phyloP scores from a whole-genome alignment of 1,284 basidiomycete species.

The Entoloma clypeatum region DNA sequence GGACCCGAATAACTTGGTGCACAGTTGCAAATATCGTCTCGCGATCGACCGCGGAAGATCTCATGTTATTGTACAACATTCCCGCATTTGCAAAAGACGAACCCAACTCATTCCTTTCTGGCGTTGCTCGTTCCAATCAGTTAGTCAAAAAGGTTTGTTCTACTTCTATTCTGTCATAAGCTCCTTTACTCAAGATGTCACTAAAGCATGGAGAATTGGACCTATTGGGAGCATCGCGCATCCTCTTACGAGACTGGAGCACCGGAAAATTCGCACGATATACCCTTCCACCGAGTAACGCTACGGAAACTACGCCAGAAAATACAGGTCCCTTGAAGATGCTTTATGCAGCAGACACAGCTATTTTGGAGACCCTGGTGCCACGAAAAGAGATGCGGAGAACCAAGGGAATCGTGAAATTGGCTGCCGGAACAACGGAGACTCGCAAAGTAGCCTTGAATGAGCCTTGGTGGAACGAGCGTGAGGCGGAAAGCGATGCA shows the following conservation, averaged over 20 bases:
- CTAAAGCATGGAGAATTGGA: conserved; percentile 74
- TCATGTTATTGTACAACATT: conserved; percentile 88
- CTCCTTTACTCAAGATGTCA: conserved; percentile 7
- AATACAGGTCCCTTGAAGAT: conserved; percentile 24
- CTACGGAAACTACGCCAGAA: conserved; percentile 15
- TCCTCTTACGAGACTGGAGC: conserved; percentile 89
- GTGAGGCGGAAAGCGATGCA: conserved; percentile 25
- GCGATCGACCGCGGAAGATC: conserved; percentile 73
- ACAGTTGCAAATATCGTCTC: conserved; percentile 76
- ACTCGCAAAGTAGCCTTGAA: conserved; percentile 53
- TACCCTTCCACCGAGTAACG: conserved; percentile 47
- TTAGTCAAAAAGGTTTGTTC: conserved; percentile 75
- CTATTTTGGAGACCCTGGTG: conserved; percentile 44
- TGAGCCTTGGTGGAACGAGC: conserved; percentile 43
- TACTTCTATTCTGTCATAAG: conserved; percentile 7
- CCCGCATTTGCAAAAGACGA: conserved; percentile 79
- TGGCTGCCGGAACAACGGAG: conserved; percentile 52
- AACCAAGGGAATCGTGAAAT: conserved; percentile 54
- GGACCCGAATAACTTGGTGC: conserved; percentile 5
- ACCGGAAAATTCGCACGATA: conserved; percentile 79
- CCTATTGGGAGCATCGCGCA: conserved; percentile 74
- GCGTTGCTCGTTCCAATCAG: conserved; percentile 76
- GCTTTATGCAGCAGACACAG: conserved; percentile 41
- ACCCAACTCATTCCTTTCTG: conserved; percentile 73
- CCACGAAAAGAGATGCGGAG: conserved; percentile 65